Evolutionary conservation across 495 filamentous ascomycete genomes (phyloP), one percentile per base, ranked within the genome.

Genomic region (Wilcoxina mikolae): DNA sequence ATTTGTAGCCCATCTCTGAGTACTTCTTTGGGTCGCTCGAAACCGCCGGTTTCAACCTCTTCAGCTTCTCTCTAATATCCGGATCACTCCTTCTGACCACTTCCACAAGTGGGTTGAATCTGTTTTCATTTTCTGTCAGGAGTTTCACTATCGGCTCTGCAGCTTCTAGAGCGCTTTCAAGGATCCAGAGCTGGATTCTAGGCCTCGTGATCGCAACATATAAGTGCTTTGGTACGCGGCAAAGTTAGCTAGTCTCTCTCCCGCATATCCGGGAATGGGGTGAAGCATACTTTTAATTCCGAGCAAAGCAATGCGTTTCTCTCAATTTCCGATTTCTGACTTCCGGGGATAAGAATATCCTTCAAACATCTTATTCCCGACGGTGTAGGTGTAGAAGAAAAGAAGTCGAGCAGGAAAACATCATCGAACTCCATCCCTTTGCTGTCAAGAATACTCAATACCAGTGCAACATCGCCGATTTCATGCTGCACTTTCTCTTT

Each of bases 361-460:
- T 18, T 50, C 54, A 31, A 39, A 12, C 11, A 12, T 22, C 44
- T 27, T 20, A 41, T 33, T 12, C 12, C 23, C 20, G 42, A 9
- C 20, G 10, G 52, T 12, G 5, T 47, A 3, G 20, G 35, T 0
- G 20, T 28, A 4, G 52, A 44, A 25, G 52, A 25, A 33, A 71
- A 70, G 15, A 70, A 70, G 39, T 71, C 62, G 41, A 58, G 68
- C 1, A 71, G 20, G 11, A 71, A 49, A 0, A 71, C 69, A 46
- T 71, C 71, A 3, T 74, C 70, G 48, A 74, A 74, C 46, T 74
- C 71, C 71, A 74, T 74, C 5, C 71, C 71, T 39, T 74, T 74
- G 28, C 68, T 69, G 52, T 74, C 58, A 0, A 70, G 58, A 35
- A 74, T 68, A 4, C 71, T 74, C 0, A 72, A 56, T 17, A 73